Percentiles rank a stretch among this genome's conserved stretches.
These are phyloP conservation scores for Ehretia macrophylla DNA, from an alignment of 257 asterid genomes.

Conservation along the genomic window DNA sequence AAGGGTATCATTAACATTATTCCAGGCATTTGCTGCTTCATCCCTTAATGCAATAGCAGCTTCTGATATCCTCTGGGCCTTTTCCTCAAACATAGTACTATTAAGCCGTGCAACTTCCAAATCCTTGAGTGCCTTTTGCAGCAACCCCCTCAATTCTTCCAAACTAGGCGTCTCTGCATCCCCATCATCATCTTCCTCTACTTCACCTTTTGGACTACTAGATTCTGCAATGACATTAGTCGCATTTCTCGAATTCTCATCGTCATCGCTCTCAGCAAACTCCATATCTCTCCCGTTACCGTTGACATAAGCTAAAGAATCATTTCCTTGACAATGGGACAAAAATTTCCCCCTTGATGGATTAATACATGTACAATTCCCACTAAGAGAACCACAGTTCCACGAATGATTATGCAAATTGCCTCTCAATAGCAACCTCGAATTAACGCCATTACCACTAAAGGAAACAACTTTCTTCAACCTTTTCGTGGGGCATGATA, in stretches of 20 bases:
- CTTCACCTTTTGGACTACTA: slow-evolving; percentile 29
- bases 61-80: slow-evolving; percentile 91
- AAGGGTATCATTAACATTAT: slow-evolving; percentile 49
- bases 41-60: slow-evolving; percentile 85
- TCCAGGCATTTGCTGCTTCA: slow-evolving; percentile 68
- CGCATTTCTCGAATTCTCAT: slow-evolving; percentile 17
- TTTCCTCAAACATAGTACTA: slow-evolving; percentile 77
- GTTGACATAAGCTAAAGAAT: slow-evolving; percentile 66
- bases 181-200: slow-evolving; percentile 31
- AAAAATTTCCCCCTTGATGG: slow-evolving; percentile 11
- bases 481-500: slow-evolving; percentile 1
- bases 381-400: slow-evolving; percentile 17
- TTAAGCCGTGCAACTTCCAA: slow-evolving; percentile 71
- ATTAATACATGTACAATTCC: slow-evolving; percentile 8
- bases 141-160: slow-evolving; percentile 70
- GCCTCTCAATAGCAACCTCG: not conserved
- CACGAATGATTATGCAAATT: slow-evolving; percentile 7
- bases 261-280: slow-evolving; percentile 29
- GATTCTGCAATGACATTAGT: slow-evolving; percentile 29
- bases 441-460: not conserved
- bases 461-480: slow-evolving; percentile 9
- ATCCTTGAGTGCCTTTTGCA: slow-evolving; percentile 75
- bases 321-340: slow-evolving; percentile 79
- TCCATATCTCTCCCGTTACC: slow-evolving; percentile 58
- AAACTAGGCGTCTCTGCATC: slow-evolving; percentile 50